Evolutionary conservation across 257 asterid species (phyloP).

Genomic region (Solanum neorickii): DNA sequence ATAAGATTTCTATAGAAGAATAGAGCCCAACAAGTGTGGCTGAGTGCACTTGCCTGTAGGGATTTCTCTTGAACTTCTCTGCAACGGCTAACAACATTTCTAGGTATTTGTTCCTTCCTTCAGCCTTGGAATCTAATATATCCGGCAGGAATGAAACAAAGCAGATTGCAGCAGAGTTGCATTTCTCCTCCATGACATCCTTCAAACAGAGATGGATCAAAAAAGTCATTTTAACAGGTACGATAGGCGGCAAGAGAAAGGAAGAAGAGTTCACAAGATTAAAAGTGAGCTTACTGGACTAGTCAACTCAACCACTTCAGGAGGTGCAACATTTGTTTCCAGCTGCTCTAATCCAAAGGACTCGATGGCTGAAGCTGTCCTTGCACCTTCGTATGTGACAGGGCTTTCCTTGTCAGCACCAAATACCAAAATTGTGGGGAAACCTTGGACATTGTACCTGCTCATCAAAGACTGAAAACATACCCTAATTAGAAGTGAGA

Average conservation of each 20-base stretch:
- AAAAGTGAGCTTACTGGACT: slow-evolving; percentile 48
- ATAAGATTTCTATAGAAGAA: background rate
- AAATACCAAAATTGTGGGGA: slow-evolving; percentile 93
- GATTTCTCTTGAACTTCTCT: slow-evolving; percentile 71
- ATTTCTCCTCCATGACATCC: slow-evolving; percentile 88
- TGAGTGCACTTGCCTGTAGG: slow-evolving; percentile 56
- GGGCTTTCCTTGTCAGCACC: slow-evolving; percentile 92
- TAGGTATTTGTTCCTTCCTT: slow-evolving; percentile 77
- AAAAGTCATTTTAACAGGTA: background rate
- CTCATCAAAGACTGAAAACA: slow-evolving; percentile 86
- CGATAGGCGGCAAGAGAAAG: background rate
- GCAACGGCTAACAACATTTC: slow-evolving; percentile 65
- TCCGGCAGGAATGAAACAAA: slow-evolving; percentile 88
- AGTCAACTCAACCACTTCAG: slow-evolving; percentile 87
- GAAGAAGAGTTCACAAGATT: background rate
- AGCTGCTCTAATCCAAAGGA: slow-evolving; percentile 85
- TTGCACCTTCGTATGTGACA: slow-evolving; percentile 72
- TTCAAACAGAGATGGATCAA: slow-evolving; percentile 6
- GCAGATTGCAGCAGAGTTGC: slow-evolving; percentile 87
- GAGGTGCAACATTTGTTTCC: slow-evolving; percentile 74
- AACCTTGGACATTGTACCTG: slow-evolving; percentile 93
- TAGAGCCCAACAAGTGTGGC: background rate
- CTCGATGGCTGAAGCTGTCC: slow-evolving; percentile 88
- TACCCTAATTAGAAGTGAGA: slow-evolving; percentile 23
- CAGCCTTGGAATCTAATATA: slow-evolving; percentile 91